Percentiles rank a stretch among this genome's conserved stretches.
Conservation (phyloP, 2,329 filamentous ascomycete species). For the Tolypocladium album region DNA sequence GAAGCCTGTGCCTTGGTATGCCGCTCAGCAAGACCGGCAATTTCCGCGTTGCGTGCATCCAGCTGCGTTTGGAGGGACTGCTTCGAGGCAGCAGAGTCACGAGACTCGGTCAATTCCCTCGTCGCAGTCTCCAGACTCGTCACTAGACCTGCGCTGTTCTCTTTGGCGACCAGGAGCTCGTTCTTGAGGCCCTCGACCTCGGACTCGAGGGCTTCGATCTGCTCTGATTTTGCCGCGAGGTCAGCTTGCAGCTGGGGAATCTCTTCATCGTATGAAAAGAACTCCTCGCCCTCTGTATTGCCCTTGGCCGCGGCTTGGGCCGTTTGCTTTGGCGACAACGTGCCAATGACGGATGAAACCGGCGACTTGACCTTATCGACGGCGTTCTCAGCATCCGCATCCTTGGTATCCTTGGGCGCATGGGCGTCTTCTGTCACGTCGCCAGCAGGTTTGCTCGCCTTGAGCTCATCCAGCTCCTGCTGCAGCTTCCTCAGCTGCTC, state of each 20-base stretch:
- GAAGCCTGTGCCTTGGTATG: slow-evolving; percentile 32
- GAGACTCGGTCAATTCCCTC: slow-evolving; percentile 44
- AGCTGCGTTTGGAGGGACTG: slow-evolving; percentile 39
- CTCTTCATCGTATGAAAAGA: slow-evolving; percentile 90
- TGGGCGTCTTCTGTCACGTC: slow-evolving; percentile 18
- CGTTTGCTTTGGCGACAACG: slow-evolving; percentile 29
- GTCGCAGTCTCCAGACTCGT: slow-evolving; percentile 58
- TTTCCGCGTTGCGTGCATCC: slow-evolving; percentile 34
- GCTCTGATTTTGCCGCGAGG: slow-evolving; percentile 55
- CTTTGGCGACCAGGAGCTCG: slow-evolving; percentile 60
- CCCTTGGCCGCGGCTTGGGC: slow-evolving; percentile 19
- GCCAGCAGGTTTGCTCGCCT: slow-evolving; percentile 19
- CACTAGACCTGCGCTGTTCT: slow-evolving; percentile 57
- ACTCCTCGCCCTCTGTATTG: slow-evolving; percentile 46
- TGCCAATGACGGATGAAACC: no score
- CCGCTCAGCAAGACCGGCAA: slow-evolving; percentile 37
- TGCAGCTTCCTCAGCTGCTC: slow-evolving; percentile 49
- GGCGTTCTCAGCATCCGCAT: slow-evolving; percentile 8
- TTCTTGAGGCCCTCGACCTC: slow-evolving; percentile 59
- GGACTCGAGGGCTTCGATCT: slow-evolving; percentile 58
- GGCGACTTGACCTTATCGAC: no score
- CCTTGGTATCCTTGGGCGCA: slow-evolving; percentile 17
- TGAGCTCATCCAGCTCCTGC: slow-evolving; percentile 49
- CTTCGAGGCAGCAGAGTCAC: slow-evolving; percentile 26
- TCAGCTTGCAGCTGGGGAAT: slow-evolving; percentile 71